These are phyloP conservation scores for Symbiodinium pilosum DNA, from an alignment of 73 alveolate species.

Conservation along the genomic window DNA sequence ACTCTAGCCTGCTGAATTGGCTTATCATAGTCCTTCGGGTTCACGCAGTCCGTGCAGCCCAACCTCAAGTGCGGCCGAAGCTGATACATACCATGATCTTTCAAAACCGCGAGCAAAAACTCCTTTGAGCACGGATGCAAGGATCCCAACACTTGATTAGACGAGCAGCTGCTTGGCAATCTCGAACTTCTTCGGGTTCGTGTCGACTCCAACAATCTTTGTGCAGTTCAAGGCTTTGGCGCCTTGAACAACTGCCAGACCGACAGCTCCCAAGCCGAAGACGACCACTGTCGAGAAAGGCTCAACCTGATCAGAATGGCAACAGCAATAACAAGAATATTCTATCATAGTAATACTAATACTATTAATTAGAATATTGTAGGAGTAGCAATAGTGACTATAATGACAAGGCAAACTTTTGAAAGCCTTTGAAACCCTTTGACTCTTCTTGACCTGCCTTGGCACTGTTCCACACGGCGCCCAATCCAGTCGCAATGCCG, in stretches of 20 bases:
- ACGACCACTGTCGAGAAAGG: conserved; percentile 98
- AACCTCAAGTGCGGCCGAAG: conserved; percentile 35
- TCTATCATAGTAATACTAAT: too few species aligned
- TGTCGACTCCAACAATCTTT: conserved; percentile 56
- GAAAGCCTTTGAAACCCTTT: too few species aligned
- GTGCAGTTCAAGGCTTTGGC: not conserved
- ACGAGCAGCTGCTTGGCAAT: conserved; percentile 17
- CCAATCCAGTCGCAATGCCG: conserved; percentile 98
- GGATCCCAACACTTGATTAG: too few species aligned
- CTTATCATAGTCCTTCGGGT: conserved; percentile 96
- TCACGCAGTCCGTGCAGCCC: conserved; percentile 98
- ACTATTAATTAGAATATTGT: too few species aligned
- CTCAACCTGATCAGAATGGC: conserved; percentile 94
- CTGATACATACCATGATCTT: not conserved
- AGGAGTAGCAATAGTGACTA: too few species aligned
- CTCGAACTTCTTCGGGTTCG: conserved; percentile 87
- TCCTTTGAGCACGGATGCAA: too few species aligned
- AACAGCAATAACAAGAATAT: too few species aligned
- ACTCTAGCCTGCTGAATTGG: conserved; percentile 95
- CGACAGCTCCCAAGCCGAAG: conserved; percentile 99
- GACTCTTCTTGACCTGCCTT: conserved; percentile 7
- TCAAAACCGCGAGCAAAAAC: too few species aligned
- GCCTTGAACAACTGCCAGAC: conserved; percentile 98
- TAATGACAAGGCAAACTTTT: too few species aligned
- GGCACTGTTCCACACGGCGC: conserved; percentile 97